A percentile compares a stretch with the other conserved stretches of the same genome.
Evolutionary conservation across 345 rosid genomes (phyloP).

Genomic region (Ceriops decandra): DNA sequence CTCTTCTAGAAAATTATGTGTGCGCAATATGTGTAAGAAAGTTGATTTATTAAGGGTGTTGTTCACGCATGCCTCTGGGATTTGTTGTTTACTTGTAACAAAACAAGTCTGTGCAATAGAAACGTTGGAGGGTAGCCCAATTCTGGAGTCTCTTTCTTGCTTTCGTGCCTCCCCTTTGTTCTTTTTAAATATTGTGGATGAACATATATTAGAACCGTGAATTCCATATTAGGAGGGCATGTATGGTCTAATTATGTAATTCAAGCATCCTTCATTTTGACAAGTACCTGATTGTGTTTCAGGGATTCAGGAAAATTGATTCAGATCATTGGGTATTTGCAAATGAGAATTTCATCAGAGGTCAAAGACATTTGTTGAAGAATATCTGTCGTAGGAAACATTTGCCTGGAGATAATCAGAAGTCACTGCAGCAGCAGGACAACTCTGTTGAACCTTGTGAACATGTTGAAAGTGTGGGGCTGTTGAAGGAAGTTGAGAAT

Average conservation of each 20-base stretch:
- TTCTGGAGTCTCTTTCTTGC: too few relatives aligned
- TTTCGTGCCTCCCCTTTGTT: too few relatives aligned
- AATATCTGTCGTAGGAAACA: slow-evolving; percentile 67
- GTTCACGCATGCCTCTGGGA: too few relatives aligned
- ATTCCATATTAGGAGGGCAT: neutral
- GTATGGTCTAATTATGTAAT: neutral
- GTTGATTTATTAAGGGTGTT: too few relatives aligned
- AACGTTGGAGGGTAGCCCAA: too few relatives aligned
- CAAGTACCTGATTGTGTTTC: slow-evolving; percentile 21
- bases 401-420: slow-evolving; percentile 50
- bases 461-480: slow-evolving; percentile 29
- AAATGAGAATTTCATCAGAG: slow-evolving; percentile 73
- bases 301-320: slow-evolving; percentile 91
- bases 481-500: slow-evolving; percentile 76
- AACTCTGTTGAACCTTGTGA: slow-evolving; percentile 30
- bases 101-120: too few relatives aligned
- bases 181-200: too few relatives aligned
- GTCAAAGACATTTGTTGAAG: slow-evolving; percentile 65
- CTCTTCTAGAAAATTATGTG: neutral
- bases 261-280: neutral
- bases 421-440: slow-evolving; percentile 27
- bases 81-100: too few relatives aligned
- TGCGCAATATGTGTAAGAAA: too few relatives aligned
- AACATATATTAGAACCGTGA: neutral
- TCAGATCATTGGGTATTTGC: slow-evolving; percentile 87